phyloP scores from a whole-genome alignment of 306 rosid species.

The Adenanthera pavonina region DNA sequence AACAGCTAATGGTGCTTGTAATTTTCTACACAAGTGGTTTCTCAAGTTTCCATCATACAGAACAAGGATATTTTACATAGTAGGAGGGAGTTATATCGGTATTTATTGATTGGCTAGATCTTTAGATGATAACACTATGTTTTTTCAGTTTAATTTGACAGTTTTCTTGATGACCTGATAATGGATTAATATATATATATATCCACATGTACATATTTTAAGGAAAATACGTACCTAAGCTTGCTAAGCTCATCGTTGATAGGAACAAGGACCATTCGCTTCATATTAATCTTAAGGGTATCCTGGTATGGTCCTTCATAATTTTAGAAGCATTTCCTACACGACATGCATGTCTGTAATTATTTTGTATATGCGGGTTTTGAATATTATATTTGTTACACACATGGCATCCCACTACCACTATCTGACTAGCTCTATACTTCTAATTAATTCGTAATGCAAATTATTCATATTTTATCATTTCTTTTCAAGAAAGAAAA shows the following conservation, averaged over 20 bases:
- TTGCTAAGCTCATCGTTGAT: constrained; percentile 81
- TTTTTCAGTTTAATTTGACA: not conserved
- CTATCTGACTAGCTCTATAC: not conserved
- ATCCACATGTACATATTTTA: constrained; percentile 6
- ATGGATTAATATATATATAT: too few species aligned
- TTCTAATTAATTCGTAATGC: too few species aligned
- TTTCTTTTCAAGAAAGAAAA: too few species aligned
- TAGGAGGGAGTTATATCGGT: constrained; percentile 96
- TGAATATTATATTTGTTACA: not conserved
- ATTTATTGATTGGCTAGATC: not conserved
- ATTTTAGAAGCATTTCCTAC: constrained; percentile 12
- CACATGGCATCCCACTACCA: constrained; percentile 20
- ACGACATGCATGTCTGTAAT: constrained; percentile 3
- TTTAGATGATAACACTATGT: not conserved
- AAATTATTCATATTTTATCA: not conserved
- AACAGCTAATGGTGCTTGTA: constrained; percentile 80
- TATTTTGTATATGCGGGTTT: not conserved
- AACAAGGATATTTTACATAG: constrained; percentile 69
- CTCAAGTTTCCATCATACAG: constrained; percentile 80
- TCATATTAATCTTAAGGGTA: constrained; percentile 76
- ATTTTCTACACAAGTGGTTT: constrained; percentile 79
- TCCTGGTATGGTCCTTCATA: constrained; percentile 59
- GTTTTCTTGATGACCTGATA: not conserved
- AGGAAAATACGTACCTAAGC: constrained; percentile 92
- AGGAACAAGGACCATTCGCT: constrained; percentile 66